phyloP scores from a whole-genome alignment of 495 filamentous ascomycete species.

The Penicillium coprophilum region DNA sequence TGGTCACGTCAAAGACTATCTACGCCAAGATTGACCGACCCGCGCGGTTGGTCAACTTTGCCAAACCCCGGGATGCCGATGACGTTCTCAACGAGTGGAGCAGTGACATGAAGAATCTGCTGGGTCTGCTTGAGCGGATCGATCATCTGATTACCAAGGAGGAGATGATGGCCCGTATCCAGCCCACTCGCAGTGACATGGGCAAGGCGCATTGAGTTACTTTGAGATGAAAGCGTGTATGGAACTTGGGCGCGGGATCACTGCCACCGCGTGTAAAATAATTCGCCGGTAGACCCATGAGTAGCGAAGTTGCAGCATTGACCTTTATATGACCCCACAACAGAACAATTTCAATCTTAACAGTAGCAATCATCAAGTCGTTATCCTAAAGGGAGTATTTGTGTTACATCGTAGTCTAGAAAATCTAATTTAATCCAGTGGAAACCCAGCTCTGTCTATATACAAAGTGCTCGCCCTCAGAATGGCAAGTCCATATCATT shows the following conservation, averaged over 20 bases:
- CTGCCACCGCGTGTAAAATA: slow-evolving; percentile 36
- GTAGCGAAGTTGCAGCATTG: slow-evolving; percentile 5
- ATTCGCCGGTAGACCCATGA: slow-evolving; percentile 34
- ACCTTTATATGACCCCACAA: slow-evolving; percentile 4
- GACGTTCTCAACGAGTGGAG: slow-evolving; percentile 99
- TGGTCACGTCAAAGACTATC: slow-evolving; percentile 95
- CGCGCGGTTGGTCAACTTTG: slow-evolving; percentile 86
- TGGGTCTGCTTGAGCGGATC: slow-evolving; percentile 88
- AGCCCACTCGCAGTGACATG: slow-evolving; percentile 63
- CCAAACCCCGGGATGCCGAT: slow-evolving; percentile 91
- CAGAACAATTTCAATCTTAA: not conserved
- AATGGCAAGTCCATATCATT: slow-evolving; percentile 72
- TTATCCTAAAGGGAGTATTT: not conserved
- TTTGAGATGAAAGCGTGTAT: slow-evolving; percentile 10
- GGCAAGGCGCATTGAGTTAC: slow-evolving; percentile 42
- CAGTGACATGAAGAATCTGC: slow-evolving; percentile 94
- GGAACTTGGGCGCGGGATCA: slow-evolving; percentile 16
- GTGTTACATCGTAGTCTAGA: not conserved
- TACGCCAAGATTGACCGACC: slow-evolving; percentile 97
- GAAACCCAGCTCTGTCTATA: slow-evolving; percentile 6
- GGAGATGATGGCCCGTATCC: slow-evolving; percentile 99
- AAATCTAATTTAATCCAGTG: slow-evolving; percentile 14
- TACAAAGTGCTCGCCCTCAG: slow-evolving; percentile 26
- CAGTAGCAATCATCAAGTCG: not conserved
- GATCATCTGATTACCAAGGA: slow-evolving; percentile 99